phyloP scores from a whole-genome alignment of 345 rosid species.

The Hibiscus syriacus region DNA sequence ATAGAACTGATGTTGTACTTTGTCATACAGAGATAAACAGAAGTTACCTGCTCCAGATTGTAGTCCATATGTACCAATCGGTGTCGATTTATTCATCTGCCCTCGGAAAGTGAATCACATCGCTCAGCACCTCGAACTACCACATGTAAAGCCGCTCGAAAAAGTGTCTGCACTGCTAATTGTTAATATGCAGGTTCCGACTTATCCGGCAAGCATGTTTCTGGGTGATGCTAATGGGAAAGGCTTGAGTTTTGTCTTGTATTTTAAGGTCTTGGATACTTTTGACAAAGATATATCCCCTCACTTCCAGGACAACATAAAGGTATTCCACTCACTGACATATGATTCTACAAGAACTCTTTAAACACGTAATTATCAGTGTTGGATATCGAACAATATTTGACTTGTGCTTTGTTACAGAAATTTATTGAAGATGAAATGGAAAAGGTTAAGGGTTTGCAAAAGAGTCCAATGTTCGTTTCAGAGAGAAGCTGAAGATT shows the following conservation, averaged over 20 bases:
- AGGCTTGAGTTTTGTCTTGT: slow-evolving; percentile 89
- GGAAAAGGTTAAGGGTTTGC: slow-evolving; percentile 5
- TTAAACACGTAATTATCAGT: neutral
- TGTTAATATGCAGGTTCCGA: slow-evolving; percentile 94
- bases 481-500: slow-evolving; percentile 86
- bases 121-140: slow-evolving; percentile 84
- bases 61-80: slow-evolving; percentile 62
- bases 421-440: slow-evolving; percentile 6
- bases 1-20: slow-evolving; percentile 4
- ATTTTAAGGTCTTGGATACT: slow-evolving; percentile 62
- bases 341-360: neutral
- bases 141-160: slow-evolving; percentile 48
- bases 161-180: slow-evolving; percentile 67
- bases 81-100: slow-evolving; percentile 72
- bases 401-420: neutral
- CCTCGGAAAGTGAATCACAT: slow-evolving; percentile 80
- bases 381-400: neutral
- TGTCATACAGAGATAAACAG: slow-evolving; percentile 63
- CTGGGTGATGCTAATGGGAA: slow-evolving; percentile 81
- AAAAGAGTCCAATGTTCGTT: slow-evolving; percentile 36
- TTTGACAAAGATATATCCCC: slow-evolving; percentile 58
- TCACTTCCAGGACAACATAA: slow-evolving; percentile 60
- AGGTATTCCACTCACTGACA: slow-evolving; percentile 28
- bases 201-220: slow-evolving; percentile 90
- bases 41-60: slow-evolving; percentile 61